A percentile compares a stretch with the other conserved stretches of the same genome.
Conservation (phyloP, 1,284 basidiomycete species). For the Volvariella surrecta region DNA sequence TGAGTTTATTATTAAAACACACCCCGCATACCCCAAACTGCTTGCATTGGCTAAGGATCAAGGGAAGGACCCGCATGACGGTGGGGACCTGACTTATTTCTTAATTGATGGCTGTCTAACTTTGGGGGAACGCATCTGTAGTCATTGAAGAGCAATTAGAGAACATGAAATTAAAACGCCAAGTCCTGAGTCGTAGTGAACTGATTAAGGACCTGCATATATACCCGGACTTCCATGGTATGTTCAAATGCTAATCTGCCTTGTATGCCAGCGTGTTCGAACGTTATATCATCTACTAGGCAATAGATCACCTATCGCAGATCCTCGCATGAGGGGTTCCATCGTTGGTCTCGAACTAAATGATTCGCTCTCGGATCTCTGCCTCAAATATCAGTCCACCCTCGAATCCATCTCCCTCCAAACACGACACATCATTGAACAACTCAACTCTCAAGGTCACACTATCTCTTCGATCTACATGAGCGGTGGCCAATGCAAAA, state of each 20-base stretch:
- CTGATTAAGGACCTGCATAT: slow-evolving; percentile 87
- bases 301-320: slow-evolving; percentile 94
- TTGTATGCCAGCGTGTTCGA: neutral
- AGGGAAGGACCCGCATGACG: slow-evolving; percentile 47
- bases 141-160: slow-evolving; percentile 75
- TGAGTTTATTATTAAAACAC: slow-evolving; percentile 91
- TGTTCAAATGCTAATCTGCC: slow-evolving; percentile 1
- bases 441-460: slow-evolving; percentile 87
- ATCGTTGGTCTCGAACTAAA: slow-evolving; percentile 87
- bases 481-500: slow-evolving; percentile 89
- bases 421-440: slow-evolving; percentile 90
- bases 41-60: slow-evolving; percentile 46
- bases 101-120: neutral
- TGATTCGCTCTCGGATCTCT: slow-evolving; percentile 72
- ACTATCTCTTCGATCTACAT: slow-evolving; percentile 84
- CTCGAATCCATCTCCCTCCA: slow-evolving; percentile 94
- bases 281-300: slow-evolving; percentile 34
- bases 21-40: slow-evolving; percentile 75
- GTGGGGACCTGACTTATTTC: slow-evolving; percentile 24
- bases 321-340: slow-evolving; percentile 88
- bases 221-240: slow-evolving; percentile 90
- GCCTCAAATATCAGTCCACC: slow-evolving; percentile 86
- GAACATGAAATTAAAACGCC: slow-evolving; percentile 49
- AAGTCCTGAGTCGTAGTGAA: slow-evolving; percentile 63
- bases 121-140: slow-evolving; percentile 21